These are phyloP conservation scores for Scheffersomyces lignicola DNA, from an alignment of 1,139 yeast species.

Conservation along the genomic window DNA sequence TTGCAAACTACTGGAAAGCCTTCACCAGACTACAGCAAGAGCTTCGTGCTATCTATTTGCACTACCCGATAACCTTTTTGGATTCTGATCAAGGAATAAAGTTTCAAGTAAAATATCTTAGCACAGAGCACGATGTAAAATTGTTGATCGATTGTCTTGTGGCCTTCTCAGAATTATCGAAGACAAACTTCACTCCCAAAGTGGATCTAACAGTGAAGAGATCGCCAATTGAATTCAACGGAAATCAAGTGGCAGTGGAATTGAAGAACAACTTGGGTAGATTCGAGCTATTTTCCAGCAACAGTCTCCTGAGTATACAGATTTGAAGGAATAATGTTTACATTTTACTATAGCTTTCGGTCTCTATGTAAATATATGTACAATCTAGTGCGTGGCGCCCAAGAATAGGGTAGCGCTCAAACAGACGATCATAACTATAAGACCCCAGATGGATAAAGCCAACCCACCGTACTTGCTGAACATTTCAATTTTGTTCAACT, in stretches of 20 bases:
- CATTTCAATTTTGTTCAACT: constrained; percentile 39
- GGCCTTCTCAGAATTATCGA: constrained; percentile 8
- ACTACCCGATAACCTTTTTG: constrained; percentile 23
- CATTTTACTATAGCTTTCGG: not conserved
- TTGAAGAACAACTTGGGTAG: not conserved
- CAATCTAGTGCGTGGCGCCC: constrained; percentile 48
- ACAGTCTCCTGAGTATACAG: too few relatives aligned
- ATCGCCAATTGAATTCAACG: not conserved
- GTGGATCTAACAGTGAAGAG: not conserved
- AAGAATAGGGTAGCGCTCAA: constrained; percentile 70
- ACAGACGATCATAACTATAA: constrained; percentile 75
- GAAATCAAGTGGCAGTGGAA: not conserved
- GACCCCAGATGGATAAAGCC: constrained; percentile 70
- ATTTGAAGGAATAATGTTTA: too few relatives aligned
- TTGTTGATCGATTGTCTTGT: constrained; percentile 9
- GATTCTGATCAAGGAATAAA: constrained; percentile 8
- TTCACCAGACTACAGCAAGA: constrained; percentile 26
- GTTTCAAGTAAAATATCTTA: constrained; percentile 14
- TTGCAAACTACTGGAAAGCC: constrained; percentile 20
- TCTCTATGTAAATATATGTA: not conserved
- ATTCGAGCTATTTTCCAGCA: constrained; percentile 1
- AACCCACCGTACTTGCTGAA: constrained; percentile 59
- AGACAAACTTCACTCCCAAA: constrained; percentile 7
- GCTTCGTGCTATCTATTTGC: constrained; percentile 27
- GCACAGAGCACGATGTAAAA: constrained; percentile 13